These are phyloP conservation scores for Periconia sp. DNA, from an alignment of 2,329 filamentous ascomycete genomes.

Conservation along the genomic window DNA sequence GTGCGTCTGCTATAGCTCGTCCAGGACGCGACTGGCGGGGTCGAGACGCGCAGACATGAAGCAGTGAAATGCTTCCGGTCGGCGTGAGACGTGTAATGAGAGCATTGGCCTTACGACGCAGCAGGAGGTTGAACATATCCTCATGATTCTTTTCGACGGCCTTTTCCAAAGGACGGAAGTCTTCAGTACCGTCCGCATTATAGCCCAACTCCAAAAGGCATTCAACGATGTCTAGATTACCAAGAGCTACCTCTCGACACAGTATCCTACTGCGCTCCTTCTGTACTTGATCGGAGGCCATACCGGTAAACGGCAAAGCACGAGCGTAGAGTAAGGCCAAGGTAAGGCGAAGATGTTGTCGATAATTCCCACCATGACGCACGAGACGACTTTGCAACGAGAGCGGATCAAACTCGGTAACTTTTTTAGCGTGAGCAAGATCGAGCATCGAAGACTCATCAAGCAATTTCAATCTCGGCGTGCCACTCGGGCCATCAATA, in stretches of 20 bases:
- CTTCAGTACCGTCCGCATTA: conserved; percentile 2
- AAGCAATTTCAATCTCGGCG: conserved; percentile 6
- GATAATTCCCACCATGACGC: conserved; percentile 6
- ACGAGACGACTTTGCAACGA: conserved; percentile 12
- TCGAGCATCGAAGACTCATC: conserved; percentile 7
- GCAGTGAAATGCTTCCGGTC: conserved; percentile 4
- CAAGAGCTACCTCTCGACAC: conserved; percentile 9
- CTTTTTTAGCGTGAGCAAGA: conserved; percentile 3
- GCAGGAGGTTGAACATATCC: conserved; percentile 5
- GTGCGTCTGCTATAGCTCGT: conserved; percentile 6
- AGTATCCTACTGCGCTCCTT: conserved; percentile 5
- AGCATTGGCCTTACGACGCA: background rate
- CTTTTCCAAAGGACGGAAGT: conserved; percentile 7
- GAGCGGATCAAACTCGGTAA: conserved; percentile 4
- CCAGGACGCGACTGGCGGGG: conserved; percentile 9
- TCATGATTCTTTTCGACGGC: conserved; percentile 8
- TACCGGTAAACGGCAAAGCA: background rate
- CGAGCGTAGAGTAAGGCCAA: conserved; percentile 3
- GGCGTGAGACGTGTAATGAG: conserved; percentile 1
- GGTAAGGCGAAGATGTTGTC: conserved; percentile 1
- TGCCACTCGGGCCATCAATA: background rate
- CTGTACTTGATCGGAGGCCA: background rate
- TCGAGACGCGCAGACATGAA: conserved; percentile 8
- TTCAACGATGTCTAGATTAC: conserved; percentile 10
- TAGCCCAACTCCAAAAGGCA: conserved; percentile 9